Percentiles rank a stretch among this genome's conserved stretches.
Evolutionary conservation across 768 basidiomycete species (phyloP).

Genomic region (Favolaschia claudopus): DNA sequence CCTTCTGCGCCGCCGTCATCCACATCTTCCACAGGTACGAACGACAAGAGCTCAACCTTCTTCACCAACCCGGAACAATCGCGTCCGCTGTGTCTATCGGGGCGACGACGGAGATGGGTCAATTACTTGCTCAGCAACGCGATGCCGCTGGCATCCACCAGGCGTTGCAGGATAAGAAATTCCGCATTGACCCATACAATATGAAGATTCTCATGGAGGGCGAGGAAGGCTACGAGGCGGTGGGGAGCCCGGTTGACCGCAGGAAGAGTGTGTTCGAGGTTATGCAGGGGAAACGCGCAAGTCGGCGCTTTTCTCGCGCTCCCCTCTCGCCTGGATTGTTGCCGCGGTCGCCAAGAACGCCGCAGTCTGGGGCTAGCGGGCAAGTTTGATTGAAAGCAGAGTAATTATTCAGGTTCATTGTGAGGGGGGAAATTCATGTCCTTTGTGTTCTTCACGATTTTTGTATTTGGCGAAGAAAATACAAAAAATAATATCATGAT

Average conservation of each 20-base stretch:
- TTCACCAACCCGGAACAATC: conserved; percentile 61
- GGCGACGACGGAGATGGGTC: conserved; percentile 56
- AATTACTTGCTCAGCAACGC: conserved; percentile 51
- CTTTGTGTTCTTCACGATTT: neutral
- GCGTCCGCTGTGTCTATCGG: conserved; percentile 64
- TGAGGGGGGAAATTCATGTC: neutral
- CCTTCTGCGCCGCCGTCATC: conserved; percentile 49
- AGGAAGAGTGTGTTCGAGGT: conserved; percentile 44
- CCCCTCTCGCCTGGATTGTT: no score
- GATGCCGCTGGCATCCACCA: conserved; percentile 47
- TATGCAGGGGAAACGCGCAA: conserved; percentile 32
- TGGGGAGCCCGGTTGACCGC: conserved; percentile 42
- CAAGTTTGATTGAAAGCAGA: neutral
- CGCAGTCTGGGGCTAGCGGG: conserved; percentile 9
- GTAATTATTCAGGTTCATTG: neutral
- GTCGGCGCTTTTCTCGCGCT: conserved; percentile 19
- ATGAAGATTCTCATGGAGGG: conserved; percentile 64
- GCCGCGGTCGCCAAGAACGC: conserved; percentile 23
- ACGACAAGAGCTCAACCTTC: conserved; percentile 51
- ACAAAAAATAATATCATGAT: no score
- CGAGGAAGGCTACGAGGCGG: conserved; percentile 55
- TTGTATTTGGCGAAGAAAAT: no score
- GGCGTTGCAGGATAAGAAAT: conserved; percentile 52
- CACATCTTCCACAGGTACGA: conserved; percentile 56
- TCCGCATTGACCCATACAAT: conserved; percentile 56